A percentile compares a stretch with the other conserved stretches of the same genome.
These are phyloP conservation scores for Teratosphaeria gauchensis DNA, from an alignment of 2,329 filamentous ascomycete species.

Conservation along the genomic window DNA sequence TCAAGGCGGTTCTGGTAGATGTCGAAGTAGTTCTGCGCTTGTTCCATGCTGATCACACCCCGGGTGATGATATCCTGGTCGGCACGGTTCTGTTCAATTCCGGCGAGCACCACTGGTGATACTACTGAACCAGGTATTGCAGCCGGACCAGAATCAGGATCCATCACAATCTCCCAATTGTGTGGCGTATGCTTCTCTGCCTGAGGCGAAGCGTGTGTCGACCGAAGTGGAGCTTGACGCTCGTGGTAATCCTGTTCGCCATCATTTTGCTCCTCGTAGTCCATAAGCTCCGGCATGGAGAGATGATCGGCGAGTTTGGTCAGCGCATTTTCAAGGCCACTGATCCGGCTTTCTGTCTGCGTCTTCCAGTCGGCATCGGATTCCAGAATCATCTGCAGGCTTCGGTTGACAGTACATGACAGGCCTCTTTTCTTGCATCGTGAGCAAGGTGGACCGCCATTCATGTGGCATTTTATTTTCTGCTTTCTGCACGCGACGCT, in stretches of 20 bases:
- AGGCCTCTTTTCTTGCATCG: slow-evolving; percentile 32
- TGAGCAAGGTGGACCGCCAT: slow-evolving; percentile 27
- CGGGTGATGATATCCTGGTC: slow-evolving; percentile 21
- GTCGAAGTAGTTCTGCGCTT: slow-evolving; percentile 21
- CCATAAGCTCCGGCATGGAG: slow-evolving; percentile 12
- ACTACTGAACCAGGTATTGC: slow-evolving; percentile 25
- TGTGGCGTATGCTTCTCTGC: slow-evolving; percentile 18
- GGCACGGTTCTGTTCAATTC: slow-evolving; percentile 14
- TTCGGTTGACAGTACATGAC: slow-evolving; percentile 32
- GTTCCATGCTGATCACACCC: slow-evolving; percentile 17
- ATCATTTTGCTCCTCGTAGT: slow-evolving; percentile 15
- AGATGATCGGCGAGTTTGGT: slow-evolving; percentile 16
- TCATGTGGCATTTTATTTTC: slow-evolving; percentile 36
- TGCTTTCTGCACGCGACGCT: slow-evolving; percentile 32
- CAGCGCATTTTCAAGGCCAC: slow-evolving; percentile 28
- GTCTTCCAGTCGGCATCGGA: slow-evolving; percentile 34
- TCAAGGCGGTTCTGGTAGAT: slow-evolving; percentile 25
- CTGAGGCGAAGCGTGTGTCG: slow-evolving; percentile 10
- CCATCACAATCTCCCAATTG: slow-evolving; percentile 31
- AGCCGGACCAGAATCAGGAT: slow-evolving; percentile 28
- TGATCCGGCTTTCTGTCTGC: slow-evolving; percentile 28
- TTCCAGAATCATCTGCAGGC: slow-evolving; percentile 33
- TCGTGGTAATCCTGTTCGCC: slow-evolving; percentile 3
- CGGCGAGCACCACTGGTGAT: slow-evolving; percentile 17
- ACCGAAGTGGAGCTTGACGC: slow-evolving; percentile 2